A percentile compares a stretch with the other conserved stretches of the same genome.
These are phyloP conservation scores for Udeniomyces megalosporus DNA, from an alignment of 768 basidiomycete species.

Conservation along the genomic window DNA sequence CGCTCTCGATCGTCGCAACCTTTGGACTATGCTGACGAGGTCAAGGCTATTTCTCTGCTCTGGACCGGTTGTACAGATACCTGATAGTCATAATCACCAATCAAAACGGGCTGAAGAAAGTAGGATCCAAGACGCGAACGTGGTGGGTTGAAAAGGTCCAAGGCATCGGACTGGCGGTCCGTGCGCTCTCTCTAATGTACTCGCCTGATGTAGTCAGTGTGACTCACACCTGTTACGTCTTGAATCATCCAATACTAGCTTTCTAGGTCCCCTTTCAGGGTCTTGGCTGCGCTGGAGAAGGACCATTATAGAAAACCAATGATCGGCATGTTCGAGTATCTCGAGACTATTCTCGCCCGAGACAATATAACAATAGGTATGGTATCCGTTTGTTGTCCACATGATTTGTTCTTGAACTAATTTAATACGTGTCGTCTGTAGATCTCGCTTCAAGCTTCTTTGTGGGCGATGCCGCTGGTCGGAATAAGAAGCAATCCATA, in stretches of 20 bases:
- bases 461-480: constrained; percentile 81
- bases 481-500: constrained; percentile 23
- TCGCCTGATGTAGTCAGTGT: background rate
- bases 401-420: background rate
- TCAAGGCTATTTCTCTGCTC: no score
- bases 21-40: background rate
- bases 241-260: background rate
- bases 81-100: constrained; percentile 57
- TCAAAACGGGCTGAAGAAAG: constrained; percentile 39
- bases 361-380: constrained; percentile 51
- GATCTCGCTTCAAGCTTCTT: constrained; percentile 56
- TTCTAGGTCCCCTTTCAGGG: constrained; percentile 46
- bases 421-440: constrained; percentile 25
- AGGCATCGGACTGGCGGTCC: constrained; percentile 40
- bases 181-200: constrained; percentile 3
- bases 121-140: constrained; percentile 34
- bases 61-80: constrained; percentile 1
- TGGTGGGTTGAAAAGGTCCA: constrained; percentile 62
- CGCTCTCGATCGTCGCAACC: background rate
- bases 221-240: constrained; percentile 43
- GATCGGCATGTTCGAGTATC: constrained; percentile 66
- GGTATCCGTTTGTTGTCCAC: constrained; percentile 18
- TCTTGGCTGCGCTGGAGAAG: constrained; percentile 59
- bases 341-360: constrained; percentile 39
- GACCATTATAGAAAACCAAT: constrained; percentile 75